These are phyloP conservation scores for Articulospora tetracladia DNA, from an alignment of 495 filamentous ascomycete genomes.

Conservation along the genomic window DNA sequence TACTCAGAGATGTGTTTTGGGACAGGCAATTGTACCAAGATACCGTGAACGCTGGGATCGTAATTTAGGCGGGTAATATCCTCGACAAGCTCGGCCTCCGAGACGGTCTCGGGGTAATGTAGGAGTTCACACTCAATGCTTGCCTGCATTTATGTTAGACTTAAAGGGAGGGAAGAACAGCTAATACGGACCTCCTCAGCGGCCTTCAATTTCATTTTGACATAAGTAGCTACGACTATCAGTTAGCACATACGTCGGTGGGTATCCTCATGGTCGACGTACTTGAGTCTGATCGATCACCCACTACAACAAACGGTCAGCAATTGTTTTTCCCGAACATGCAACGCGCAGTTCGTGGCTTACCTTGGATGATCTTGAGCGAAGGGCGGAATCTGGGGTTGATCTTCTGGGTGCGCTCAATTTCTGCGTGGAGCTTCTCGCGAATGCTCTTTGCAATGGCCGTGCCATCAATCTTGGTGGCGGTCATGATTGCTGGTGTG, in stretches of 20 bases:
- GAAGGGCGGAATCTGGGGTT: slow-evolving; percentile 86
- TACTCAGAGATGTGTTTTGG: slow-evolving; percentile 88
- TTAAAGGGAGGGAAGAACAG: slow-evolving; percentile 1
- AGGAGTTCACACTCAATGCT: slow-evolving; percentile 84
- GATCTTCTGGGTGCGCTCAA: slow-evolving; percentile 70
- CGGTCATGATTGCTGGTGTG: slow-evolving; percentile 62
- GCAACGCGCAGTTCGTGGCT: slow-evolving; percentile 26
- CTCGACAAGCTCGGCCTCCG: slow-evolving; percentile 81
- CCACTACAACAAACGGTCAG: slow-evolving; percentile 48
- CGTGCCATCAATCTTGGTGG: slow-evolving; percentile 91
- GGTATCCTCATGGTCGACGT: slow-evolving; percentile 31
- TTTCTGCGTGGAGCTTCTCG: slow-evolving; percentile 70
- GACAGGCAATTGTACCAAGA: slow-evolving; percentile 89
- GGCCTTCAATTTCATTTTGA: slow-evolving; percentile 98
- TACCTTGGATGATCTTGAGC: slow-evolving; percentile 90
- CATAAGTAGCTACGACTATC: slow-evolving; percentile 82
- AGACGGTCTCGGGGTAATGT: slow-evolving; percentile 74
- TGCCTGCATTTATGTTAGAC: slow-evolving; percentile 49
- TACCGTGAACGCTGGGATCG: slow-evolving; percentile 82
- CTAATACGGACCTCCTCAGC: slow-evolving; percentile 72
- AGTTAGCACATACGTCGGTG: slow-evolving; percentile 5
- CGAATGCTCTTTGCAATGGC: slow-evolving; percentile 89
- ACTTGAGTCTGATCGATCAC: slow-evolving; percentile 90
- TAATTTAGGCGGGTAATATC: slow-evolving; percentile 79
- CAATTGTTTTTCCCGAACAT: slow-evolving; percentile 6